These are phyloP conservation scores for Leishmania tarentolae DNA, from an alignment of 208 protist species.

Conservation along the genomic window DNA sequence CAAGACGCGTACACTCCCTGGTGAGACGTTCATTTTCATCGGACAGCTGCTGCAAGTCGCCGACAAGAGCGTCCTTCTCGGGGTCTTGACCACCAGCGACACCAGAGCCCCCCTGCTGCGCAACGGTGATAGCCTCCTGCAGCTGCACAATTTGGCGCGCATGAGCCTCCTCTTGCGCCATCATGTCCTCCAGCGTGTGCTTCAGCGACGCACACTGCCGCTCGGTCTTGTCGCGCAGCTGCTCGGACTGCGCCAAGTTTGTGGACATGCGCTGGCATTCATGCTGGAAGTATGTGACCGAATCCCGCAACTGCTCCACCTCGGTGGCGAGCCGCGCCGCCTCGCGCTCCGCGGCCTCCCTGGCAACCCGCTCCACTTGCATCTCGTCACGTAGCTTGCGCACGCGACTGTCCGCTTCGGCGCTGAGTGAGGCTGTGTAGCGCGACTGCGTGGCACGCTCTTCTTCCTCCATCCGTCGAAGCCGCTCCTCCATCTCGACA, in stretches of 20 bases:
- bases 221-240: constrained; percentile 35
- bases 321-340: constrained; percentile 22
- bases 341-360: constrained; percentile 26
- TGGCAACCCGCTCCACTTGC: constrained; percentile 23
- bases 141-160: constrained; percentile 31
- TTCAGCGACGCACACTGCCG: constrained; percentile 37
- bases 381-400: constrained; percentile 36
- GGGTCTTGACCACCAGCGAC: neutral
- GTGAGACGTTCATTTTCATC: constrained; percentile 60
- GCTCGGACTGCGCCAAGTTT: constrained; percentile 32
- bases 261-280: constrained; percentile 23
- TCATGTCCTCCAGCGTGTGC: constrained; percentile 48
- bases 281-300: constrained; percentile 33
- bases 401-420: constrained; percentile 34
- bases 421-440: constrained; percentile 17
- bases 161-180: constrained; percentile 46
- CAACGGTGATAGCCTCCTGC: constrained; percentile 19
- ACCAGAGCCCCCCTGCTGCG: constrained; percentile 14
- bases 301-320: constrained; percentile 30
- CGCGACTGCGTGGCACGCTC: constrained; percentile 5
- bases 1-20: constrained; percentile 48
- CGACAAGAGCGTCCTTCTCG: constrained; percentile 20
- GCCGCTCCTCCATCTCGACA: constrained; percentile 26
- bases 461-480: constrained; percentile 25
- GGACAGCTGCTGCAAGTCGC: constrained; percentile 39